Conservation (phyloP, 495 filamentous ascomycete genomes). For the Aspergillus saccharolyticus region DNA sequence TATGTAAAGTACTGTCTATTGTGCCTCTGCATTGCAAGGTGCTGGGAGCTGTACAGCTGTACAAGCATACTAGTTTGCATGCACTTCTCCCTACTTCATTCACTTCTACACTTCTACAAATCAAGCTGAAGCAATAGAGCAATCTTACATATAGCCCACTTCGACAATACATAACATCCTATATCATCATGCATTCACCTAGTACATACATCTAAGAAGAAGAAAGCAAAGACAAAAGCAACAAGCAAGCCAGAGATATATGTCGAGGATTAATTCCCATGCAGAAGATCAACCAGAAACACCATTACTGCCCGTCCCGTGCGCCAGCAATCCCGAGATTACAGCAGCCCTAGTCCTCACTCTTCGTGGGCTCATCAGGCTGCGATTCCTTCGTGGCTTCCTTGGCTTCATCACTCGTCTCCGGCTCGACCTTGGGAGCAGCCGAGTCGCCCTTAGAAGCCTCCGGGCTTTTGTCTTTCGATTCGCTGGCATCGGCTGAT, state of each 20-base stretch:
- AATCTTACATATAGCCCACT: too few species aligned
- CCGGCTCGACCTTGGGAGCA: constrained; percentile 15
- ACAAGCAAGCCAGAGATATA: not conserved
- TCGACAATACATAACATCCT: not conserved
- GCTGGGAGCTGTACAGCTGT: not conserved
- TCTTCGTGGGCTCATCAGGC: constrained; percentile 26
- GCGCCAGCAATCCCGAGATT: constrained; percentile 30
- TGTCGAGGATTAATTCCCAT: constrained; percentile 13
- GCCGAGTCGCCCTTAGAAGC: constrained; percentile 17
- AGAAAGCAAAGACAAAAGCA: constrained; percentile 5
- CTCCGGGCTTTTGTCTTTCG: constrained; percentile 19
- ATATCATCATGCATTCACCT: not conserved
- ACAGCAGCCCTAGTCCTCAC: constrained; percentile 25
- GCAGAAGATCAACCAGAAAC: constrained; percentile 32
- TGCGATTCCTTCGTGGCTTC: constrained; percentile 21
- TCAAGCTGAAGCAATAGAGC: too few species aligned
- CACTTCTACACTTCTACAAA: too few species aligned
- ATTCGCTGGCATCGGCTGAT: constrained; percentile 10
- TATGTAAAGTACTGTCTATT: too few species aligned
- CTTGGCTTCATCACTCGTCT: constrained; percentile 21
- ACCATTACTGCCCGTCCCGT: constrained; percentile 39
- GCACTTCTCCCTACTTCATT: too few species aligned
- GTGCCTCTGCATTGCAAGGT: too few species aligned
- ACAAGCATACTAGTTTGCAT: too few species aligned
- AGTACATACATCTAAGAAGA: not conserved